Base-by-base conservation (phyloP, 2,329 filamentous ascomycete genomes). In the Xylaria sp. region DNA sequence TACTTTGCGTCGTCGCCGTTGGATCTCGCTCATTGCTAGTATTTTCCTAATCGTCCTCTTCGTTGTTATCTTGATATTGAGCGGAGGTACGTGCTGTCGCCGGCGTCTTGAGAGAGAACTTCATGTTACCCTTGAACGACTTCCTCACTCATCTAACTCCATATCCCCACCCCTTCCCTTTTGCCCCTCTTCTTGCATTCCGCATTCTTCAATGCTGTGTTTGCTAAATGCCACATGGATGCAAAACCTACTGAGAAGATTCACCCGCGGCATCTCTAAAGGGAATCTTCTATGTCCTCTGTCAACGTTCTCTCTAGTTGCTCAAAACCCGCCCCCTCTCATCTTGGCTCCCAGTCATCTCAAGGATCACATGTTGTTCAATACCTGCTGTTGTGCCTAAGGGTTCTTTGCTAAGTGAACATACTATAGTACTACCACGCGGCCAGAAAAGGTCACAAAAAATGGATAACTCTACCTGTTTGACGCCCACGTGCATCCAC, bases 401-500 rank as follows among this genome's bases (percentile, higher is more conserved):
- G 21, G 14, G 11, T 12, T 53, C 31, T 53, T 33, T 25, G n/a
- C 64, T 64, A 60, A 60, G 37, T 40, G n/a, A 54, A 45, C 21
- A 5, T 49, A 25, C n/a, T 51, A 43, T 35, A 71, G 70, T 71
- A 7, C 57, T 71, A 11, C 63, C 68, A 31, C 67, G 63, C 35
- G 45, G 63, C 19, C 46, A 61, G 46, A 60, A 49, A 64, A 63
- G 64, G 28, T 58, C 65, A 50, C 67, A 68, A 25, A 55, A 61
- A 1, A 72, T 71, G 70, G 64, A 65, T 61, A 54, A 72, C 2
- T 71, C 71, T 1, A 61, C 84, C 23, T 89, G 87, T 71, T 72
- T 83, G 50, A 84, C 86, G 9, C 82, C 86, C 43, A 83, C 84
- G 63, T 90, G 87, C 72, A 79, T 89, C 12, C 84, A 89, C 69